Base-by-base conservation (phyloP, 768 basidiomycete species). In the Amanita phalloides region DNA sequence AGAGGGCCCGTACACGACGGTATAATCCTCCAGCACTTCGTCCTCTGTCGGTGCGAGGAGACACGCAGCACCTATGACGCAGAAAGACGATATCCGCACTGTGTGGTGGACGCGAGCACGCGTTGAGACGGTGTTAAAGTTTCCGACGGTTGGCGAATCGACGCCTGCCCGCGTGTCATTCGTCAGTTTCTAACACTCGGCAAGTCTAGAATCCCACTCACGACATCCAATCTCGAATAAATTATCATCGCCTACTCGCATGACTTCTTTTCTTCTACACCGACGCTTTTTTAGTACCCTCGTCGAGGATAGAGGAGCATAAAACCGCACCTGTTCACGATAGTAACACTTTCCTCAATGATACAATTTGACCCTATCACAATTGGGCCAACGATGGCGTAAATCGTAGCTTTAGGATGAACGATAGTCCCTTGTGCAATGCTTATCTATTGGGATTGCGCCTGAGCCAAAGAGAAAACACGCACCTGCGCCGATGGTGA, bases 221-320 rank as follows among this genome's bases (percentile, higher is more conserved):
- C 95, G 85, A 65, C 86, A 90, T 20, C 88, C 90, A 49, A 96
- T 90, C 68, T 96, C 91, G 60, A 99, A 95, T 53, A 93, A 71
- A 64, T 97, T 97, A 55, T 89, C 82, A 64, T 95, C 84, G 4
- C 95, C 95, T 45, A 99, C 91, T 17, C 84, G 80, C 91, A 97
- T 90, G 33, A 86, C 79, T 61, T 91, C 87, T 60, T 87, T 91
- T 49, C 77, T 67, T 59, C 81, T 84, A 37, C 13, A 41, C 14
- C n/a, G 9, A 23, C 13, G 26, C 30, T 9, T 0, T 49, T 26
- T 54, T 14, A 49, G 37, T 20, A 4, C 26, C 28, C 4, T 41
- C 20, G 30, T 21, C 41, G 36, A 45, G 47, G 13, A 6, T 39
- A 17, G 28, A 7, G 41, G 35, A 28, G 28, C 49, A 32, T 17